Evolutionary conservation across 805 yeast genomes (phyloP), one percentile per base, ranked within the genome.

Genomic region (Middelhovenomyces tepae): DNA sequence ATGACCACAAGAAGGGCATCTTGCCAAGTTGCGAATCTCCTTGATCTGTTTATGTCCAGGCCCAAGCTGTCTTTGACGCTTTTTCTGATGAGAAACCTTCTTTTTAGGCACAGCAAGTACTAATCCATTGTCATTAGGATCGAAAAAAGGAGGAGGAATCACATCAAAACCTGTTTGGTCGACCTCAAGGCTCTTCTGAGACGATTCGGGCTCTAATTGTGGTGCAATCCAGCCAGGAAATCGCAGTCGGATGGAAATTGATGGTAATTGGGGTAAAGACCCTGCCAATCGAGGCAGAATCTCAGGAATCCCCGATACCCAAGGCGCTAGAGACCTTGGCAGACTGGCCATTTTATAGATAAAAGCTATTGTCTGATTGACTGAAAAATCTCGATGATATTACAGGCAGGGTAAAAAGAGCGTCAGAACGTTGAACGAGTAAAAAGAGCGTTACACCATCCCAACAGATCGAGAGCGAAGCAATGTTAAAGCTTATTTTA

Each of bases 1-100:
- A 42, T 82, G 79, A 27, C 98, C 98, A 62, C 98, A 89, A 0
- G 95, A 79, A 2, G 97, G 96, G 55, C 98, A 89, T 55, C 94
- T 73, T 42, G 80, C 84, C 50, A 91, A 64, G 53, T 83, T 78
- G 36, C 76, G 71, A 43, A 82, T 67, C 32, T 78, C 76, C 54
- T 82, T 75, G 45, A 83, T 64, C 47, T 86, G 91, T 56, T 85
- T 89, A 37, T 74, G 69, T 7, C 83, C 93, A 3, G 85, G 86
- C n/a, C n/a, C n/a, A 44, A 83, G 73, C 46, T 80, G 74, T 61
- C 87, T 75, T 54, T 73, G 78, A 58, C 96, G 77, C 51, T 83
- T 81, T 57, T 84, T 82, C 62, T 74, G 74, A 55, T 85, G 84
- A 5, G 97, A 85, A 2, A 75, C 75, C 58, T 86, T 87, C 73